Base-by-base conservation (phyloP, 2,329 filamentous ascomycete genomes). In the Fusarium continuum region DNA sequence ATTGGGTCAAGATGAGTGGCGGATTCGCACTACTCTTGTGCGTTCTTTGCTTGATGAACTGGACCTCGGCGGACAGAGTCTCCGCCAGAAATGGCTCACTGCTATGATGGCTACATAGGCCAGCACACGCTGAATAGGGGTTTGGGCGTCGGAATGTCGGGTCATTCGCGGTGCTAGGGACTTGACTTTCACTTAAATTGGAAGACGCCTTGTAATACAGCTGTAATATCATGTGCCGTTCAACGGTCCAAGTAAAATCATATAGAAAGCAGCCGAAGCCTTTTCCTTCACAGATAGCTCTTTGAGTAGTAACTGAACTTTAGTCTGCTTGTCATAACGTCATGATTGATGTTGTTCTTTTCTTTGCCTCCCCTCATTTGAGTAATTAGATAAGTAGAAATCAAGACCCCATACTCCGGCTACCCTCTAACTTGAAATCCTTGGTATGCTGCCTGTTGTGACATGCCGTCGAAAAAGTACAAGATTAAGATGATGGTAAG, bases 1-100 rank as follows among this genome's bases (percentile, higher is more conserved):
- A n/a, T 55, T 79, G 1, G 77, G 77, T 5, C 68, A 70, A 29
- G 68, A 76, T 2, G 77, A 79, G 57, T 77, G 75, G 75, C 56
- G 44, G 8, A 35, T 56, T 38, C 71, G 76, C 5, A 60, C 73
- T 4, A 47, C 44, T 7, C 43, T 67, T 19, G 69, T 76, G 4
- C 62, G 57, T 8, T 47, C 29, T 4, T 29, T 74, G 22, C 35
- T 72, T 5, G 31, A 56, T 11, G 63, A 72, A 20, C 31, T 69
- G 23, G 57, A 65, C 10, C 28, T 41, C 31, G 68, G 61, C 8
- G 67, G 67, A 2, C 16, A 56, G 13, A 39, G 38, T 9, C 16
- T 63, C 17, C 35, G 41, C 28, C 60, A 62, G 22, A 40, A 41
- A 25, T 69, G 64, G 67, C 34, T 55, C n/a, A 25, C 52, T 45